Base-by-base conservation (phyloP, 352 stramenopile genomes). In the Pythium insidiosum region DNA sequence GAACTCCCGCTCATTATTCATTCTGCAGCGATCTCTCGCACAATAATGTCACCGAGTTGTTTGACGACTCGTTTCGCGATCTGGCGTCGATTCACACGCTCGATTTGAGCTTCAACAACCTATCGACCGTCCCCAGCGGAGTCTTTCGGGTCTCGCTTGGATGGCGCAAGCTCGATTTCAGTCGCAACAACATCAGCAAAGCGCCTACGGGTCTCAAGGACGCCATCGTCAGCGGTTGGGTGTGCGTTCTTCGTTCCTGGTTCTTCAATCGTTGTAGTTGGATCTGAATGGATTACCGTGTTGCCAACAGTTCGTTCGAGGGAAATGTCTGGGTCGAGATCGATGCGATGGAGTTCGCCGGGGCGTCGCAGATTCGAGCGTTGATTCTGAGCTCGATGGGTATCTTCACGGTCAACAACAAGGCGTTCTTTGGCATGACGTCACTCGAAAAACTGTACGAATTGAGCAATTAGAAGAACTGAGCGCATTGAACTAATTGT, bases 261-360 rank as follows among this genome's bases (percentile, higher is more conserved):
- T n/a, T n/a, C n/a, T n/a, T n/a, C n/a, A n/a, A n/a, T n/a, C n/a
- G n/a, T n/a, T n/a, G n/a, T n/a, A n/a, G n/a, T n/a, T n/a, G n/a
- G n/a, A n/a, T n/a, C n/a, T n/a, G n/a, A n/a, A n/a, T 41, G 22
- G 9, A n/a, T 26, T 18, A 7, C 9, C 18, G 25, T 19, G 10
- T 5, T 16, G 28, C 15, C 7, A 2, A 26, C 47, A 87, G 71
- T 31, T 87, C 73, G 0, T 81, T 87, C 24, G 56, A 84, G 51
- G 64, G 65, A 15, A 84, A 87, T 23, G 42, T 66, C 23, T 62
- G 78, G 22, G 65, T 81, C n/a, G 71, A 84, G 45, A 64, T 86
- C 38, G 50, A 74, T 1, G 55, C 60, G 6, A 13, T 44, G 7
- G 43, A 58, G 21, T 82, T 87, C 24, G 64, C 66, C 20, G 60